Conservation (phyloP, 345 rosid genomes). For the Cardamine resedifolia region DNA sequence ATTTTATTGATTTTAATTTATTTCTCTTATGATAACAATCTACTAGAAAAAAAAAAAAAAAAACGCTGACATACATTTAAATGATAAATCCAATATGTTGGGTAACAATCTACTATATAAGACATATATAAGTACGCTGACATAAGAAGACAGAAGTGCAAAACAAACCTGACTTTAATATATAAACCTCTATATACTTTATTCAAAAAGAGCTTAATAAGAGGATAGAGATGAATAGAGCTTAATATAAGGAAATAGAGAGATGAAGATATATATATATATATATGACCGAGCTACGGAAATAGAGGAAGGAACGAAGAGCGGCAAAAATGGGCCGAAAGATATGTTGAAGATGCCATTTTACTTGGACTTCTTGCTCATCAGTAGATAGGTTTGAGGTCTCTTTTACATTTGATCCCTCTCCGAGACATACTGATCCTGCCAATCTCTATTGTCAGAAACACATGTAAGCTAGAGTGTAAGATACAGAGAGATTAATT, state of each 20-base stretch:
- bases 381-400: constrained; percentile 28
- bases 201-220: constrained; percentile 21
- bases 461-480: background rate
- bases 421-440: constrained; percentile 17
- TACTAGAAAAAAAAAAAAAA: too few species aligned
- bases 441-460: constrained; percentile 11
- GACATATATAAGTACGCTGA: constrained; percentile 17
- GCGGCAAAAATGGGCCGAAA: constrained; percentile 29
- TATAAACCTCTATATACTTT: constrained; percentile 21
- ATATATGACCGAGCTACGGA: constrained; percentile 14
- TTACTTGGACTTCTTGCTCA: constrained; percentile 28
- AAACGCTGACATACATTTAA: too few species aligned
- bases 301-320: constrained; percentile 17
- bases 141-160: constrained; percentile 21
- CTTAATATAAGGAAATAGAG: background rate
- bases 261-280: background rate
- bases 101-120: too few species aligned
- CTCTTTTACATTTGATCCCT: constrained; percentile 22
- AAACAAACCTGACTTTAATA: constrained; percentile 17
- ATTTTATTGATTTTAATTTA: background rate
- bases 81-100: constrained; percentile 25
- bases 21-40: background rate
- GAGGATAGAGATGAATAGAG: constrained; percentile 10
- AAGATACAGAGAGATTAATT: background rate
- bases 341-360: constrained; percentile 31